Evolutionary conservation across 108 stramenopile species (phyloP), one percentile per base, ranked within the genome.

Genomic region (Epithemia pelagica): DNA sequence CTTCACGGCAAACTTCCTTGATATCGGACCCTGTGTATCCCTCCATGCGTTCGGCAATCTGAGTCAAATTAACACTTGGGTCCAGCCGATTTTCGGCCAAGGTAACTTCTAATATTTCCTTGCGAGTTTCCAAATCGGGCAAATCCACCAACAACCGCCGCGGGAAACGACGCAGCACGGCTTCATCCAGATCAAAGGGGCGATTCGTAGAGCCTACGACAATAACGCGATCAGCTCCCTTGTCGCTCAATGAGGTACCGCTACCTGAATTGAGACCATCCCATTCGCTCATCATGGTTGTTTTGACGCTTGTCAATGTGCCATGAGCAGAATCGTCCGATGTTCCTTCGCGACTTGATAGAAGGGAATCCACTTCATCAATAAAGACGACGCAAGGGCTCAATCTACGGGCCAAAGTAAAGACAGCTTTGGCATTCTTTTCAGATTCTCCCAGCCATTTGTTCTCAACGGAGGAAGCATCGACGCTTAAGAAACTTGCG

Each of bases 351-450:
- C 99, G 78, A 28, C 85, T 90, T 0, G 91, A 84, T 28, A 99
- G 64, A 30, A 98, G 78, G 20, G 89, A 87, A 59, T 98, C 97
- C 20, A 97, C 95, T 79, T 99, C 98, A 64, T 99, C 98, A 63
- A 99, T 85, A 66, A 92, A 99, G 52, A 99, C 87, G 28, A 99
- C 96, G 64, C 95, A 96, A 21, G 98, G 98, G 7, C 95, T 94
- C 19, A 97, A 78, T 32, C 95, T 76, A 37, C 96, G 75, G 0
- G 98, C 98, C 28, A 99, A 79, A n/a, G 96, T 96, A 73, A 99
- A 98, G 21, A 99, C 96, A n/a, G 98, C 98, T 70, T 96, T 92
- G 28, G 96, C 96, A 79, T 98, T 97, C 76, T 98, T 98, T 79
- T 98, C 97, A 24, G 90, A 92, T 67, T 97, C 98, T 28, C 96